Percentiles rank a stretch among this genome's conserved stretches.
These are phyloP conservation scores for Candida ascalaphidarum DNA, from an alignment of 805 yeast genomes.

Conservation along the genomic window DNA sequence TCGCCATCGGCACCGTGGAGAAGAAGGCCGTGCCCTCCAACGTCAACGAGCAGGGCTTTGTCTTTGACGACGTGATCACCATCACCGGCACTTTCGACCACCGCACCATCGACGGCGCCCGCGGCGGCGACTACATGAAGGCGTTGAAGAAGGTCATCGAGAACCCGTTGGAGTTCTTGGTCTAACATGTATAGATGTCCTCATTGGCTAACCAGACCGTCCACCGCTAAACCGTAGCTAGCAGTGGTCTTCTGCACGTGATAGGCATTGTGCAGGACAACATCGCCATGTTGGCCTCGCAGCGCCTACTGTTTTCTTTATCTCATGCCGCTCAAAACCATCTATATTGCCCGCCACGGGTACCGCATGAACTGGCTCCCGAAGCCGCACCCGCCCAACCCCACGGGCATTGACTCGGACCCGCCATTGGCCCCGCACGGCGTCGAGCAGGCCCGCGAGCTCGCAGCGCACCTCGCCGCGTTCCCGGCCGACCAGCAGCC, in stretches of 20 bases:
- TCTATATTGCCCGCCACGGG: conserved; percentile 81
- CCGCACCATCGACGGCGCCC: conserved; percentile 95
- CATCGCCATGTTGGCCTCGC: neutral
- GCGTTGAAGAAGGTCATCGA: conserved; percentile 87
- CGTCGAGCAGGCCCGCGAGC: conserved; percentile 74
- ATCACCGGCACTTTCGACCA: conserved; percentile 98
- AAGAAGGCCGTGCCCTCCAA: conserved; percentile 91
- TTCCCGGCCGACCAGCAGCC: conserved; percentile 49
- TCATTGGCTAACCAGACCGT: too few species aligned
- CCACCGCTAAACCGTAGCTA: too few species aligned
- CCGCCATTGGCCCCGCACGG: conserved; percentile 87
- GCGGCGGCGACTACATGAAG: conserved; percentile 94
- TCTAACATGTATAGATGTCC: too few species aligned
- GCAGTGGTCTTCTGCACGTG: too few species aligned
- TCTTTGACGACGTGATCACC: conserved; percentile 84
- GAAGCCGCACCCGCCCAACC: conserved; percentile 68
- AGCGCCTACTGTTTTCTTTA: neutral
- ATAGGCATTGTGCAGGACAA: too few species aligned
- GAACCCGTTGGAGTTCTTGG: conserved; percentile 89
- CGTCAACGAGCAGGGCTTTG: conserved; percentile 83
- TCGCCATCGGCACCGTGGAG: conserved; percentile 90
- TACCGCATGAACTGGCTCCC: conserved; percentile 78
- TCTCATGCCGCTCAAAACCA: conserved; percentile 26
- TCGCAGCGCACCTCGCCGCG: conserved; percentile 47
- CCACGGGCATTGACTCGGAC: conserved; percentile 87